A percentile compares a stretch with the other conserved stretches of the same genome.
These are phyloP conservation scores for Rhodosorus marinus DNA, from an alignment of 23 red algal genomes.

Conservation along the genomic window DNA sequence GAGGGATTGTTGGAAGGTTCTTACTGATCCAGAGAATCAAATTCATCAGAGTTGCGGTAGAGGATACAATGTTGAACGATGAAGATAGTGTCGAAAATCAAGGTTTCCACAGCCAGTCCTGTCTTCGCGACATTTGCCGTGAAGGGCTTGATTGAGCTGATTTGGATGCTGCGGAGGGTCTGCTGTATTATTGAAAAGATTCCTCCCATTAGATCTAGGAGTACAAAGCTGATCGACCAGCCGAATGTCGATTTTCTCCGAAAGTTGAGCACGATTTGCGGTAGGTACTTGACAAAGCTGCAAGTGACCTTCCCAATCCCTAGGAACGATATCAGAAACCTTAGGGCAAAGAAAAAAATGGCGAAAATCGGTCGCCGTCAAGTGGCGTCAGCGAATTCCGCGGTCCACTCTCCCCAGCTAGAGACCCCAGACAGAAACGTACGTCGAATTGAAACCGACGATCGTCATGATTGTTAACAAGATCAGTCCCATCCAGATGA, in stretches of 20 bases:
- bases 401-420: constrained; percentile 10
- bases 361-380: too few relatives aligned
- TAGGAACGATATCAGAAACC: neutral
- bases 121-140: constrained; percentile 55
- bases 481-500: constrained; percentile 1
- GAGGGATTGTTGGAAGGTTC: too few relatives aligned
- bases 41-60: too few relatives aligned
- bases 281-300: constrained; percentile 53
- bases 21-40: too few relatives aligned
- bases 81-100: constrained; percentile 65
- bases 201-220: constrained; percentile 34
- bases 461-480: constrained; percentile 8
- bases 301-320: constrained; percentile 17
- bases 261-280: constrained; percentile 33
- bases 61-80: constrained; percentile 28
- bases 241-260: constrained; percentile 27
- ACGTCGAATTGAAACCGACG: neutral
- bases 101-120: constrained; percentile 21
- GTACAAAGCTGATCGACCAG: constrained; percentile 26
- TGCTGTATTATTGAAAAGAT: constrained; percentile 48
- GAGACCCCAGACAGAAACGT: constrained; percentile 11
- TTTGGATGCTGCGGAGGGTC: constrained; percentile 2
- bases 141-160: constrained; percentile 24
- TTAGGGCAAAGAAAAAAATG: neutral
- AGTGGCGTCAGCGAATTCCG: too few relatives aligned